Percentiles rank a stretch among this genome's conserved stretches.
These are phyloP conservation scores for Xylariaceae sp. DNA, from an alignment of 2,329 filamentous ascomycete genomes.

Conservation along the genomic window DNA sequence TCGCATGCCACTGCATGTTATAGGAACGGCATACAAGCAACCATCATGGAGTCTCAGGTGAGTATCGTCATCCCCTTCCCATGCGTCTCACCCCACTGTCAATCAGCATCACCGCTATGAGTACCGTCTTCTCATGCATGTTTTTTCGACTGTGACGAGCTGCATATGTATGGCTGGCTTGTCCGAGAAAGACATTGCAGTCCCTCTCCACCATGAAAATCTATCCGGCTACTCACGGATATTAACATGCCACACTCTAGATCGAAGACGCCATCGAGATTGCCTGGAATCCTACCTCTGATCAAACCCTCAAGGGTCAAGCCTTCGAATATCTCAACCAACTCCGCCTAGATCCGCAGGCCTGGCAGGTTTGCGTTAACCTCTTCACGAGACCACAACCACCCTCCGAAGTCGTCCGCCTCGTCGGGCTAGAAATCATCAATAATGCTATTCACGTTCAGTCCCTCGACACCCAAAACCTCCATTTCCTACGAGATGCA, in stretches of 20 bases:
- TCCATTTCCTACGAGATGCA: conserved; percentile 74
- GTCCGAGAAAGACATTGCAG: conserved; percentile 13
- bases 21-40: conserved; percentile 29
- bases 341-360: conserved; percentile 74
- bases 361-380: conserved; percentile 83
- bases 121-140: conserved; percentile 26
- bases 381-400: conserved; percentile 79
- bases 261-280: conserved; percentile 95
- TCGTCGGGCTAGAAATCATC: conserved; percentile 87
- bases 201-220: no score
- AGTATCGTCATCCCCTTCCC: conserved; percentile 9
- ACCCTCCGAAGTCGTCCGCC: conserved; percentile 76
- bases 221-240: conserved; percentile 17
- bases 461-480: conserved; percentile 66
- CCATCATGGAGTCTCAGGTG: conserved; percentile 46
- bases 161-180: not conserved
- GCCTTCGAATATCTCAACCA: conserved; percentile 78
- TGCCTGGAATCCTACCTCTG: conserved; percentile 76
- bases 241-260: conserved; percentile 41
- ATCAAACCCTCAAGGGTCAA: conserved; percentile 71
- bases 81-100: conserved; percentile 12
- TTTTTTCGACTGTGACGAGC: conserved; percentile 12
- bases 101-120: conserved; percentile 11
- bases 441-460: conserved; percentile 86
- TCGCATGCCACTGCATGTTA: conserved; percentile 17